Evolutionary conservation across 2,329 filamentous ascomycete species (phyloP).

Genomic region (Colletotrichum incanum): DNA sequence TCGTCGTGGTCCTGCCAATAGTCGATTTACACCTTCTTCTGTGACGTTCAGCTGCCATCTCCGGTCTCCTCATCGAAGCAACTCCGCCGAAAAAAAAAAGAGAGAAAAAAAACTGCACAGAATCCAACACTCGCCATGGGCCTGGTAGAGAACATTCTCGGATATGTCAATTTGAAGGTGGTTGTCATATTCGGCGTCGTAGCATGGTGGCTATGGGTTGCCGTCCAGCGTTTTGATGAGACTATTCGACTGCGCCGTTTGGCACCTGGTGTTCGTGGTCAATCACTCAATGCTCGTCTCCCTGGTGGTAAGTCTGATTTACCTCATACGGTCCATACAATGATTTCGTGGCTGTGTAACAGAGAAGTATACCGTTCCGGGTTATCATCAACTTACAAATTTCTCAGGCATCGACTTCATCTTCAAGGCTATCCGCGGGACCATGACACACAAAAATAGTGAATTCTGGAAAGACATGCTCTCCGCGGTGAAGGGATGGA

Average conservation of each 20-base stretch:
- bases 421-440: conserved; percentile 67
- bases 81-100: not conserved
- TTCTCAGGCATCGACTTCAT: conserved; percentile 75
- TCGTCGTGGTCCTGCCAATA: not conserved
- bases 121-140: conserved; percentile 57
- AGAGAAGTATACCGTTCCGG: not conserved
- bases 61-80: not conserved
- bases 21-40: not conserved
- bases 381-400: conserved; percentile 15
- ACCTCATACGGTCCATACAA: not conserved
- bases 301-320: conserved; percentile 62
- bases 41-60: not conserved
- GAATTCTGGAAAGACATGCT: conserved; percentile 74
- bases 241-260: conserved; percentile 62
- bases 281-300: conserved; percentile 53
- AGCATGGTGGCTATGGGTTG: conserved; percentile 56
- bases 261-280: conserved; percentile 57
- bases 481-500: conserved; percentile 62
- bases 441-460: conserved; percentile 69
- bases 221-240: conserved; percentile 58
- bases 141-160: conserved; percentile 64
- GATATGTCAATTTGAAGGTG: conserved; percentile 60
- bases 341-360: too few relatives aligned
- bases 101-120: not conserved
- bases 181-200: conserved; percentile 56